These are phyloP conservation scores for Penicillium diatomitis DNA, from an alignment of 495 filamentous ascomycete species.

Conservation along the genomic window DNA sequence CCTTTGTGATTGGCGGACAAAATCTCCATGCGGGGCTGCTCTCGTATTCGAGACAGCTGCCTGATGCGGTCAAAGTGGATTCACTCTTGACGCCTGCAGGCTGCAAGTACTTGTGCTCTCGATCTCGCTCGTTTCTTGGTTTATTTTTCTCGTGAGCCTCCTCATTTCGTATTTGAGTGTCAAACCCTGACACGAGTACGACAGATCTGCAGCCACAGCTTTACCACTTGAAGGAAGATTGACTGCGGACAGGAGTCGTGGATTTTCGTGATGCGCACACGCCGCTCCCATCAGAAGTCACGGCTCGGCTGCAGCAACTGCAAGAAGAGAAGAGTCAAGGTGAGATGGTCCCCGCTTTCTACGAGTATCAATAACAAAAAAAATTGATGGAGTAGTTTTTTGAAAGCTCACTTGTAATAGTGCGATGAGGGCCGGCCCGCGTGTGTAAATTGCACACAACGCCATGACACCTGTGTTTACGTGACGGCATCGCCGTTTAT, in stretches of 20 bases:
- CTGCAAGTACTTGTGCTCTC: no score
- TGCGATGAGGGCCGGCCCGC: constrained; percentile 18
- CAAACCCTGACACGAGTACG: no score
- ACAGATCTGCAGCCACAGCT: no score
- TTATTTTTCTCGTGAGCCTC: no score
- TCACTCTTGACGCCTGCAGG: no score
- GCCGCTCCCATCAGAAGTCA: constrained; percentile 16
- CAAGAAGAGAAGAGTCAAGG: constrained; percentile 20
- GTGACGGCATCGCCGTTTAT: constrained; percentile 7
- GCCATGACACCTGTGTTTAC: constrained; percentile 16
- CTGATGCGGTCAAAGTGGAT: no score
- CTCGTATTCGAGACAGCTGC: no score
- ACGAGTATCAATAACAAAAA: neutral
- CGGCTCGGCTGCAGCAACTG: constrained; percentile 19
- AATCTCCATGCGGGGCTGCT: no score
- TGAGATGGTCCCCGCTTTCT: neutral
- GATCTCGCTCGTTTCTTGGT: no score
- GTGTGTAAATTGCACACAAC: constrained; percentile 12
- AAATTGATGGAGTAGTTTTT: neutral
- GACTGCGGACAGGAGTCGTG: neutral
- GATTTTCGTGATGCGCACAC: constrained; percentile 3
- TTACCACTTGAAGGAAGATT: neutral
- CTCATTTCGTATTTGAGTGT: no score
- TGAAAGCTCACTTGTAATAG: constrained; percentile 3
- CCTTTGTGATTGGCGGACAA: no score